Evolutionary conservation across 192 early-diverging fungal species (phyloP).

Genomic region (Rhizoclosmatium globosum): DNA sequence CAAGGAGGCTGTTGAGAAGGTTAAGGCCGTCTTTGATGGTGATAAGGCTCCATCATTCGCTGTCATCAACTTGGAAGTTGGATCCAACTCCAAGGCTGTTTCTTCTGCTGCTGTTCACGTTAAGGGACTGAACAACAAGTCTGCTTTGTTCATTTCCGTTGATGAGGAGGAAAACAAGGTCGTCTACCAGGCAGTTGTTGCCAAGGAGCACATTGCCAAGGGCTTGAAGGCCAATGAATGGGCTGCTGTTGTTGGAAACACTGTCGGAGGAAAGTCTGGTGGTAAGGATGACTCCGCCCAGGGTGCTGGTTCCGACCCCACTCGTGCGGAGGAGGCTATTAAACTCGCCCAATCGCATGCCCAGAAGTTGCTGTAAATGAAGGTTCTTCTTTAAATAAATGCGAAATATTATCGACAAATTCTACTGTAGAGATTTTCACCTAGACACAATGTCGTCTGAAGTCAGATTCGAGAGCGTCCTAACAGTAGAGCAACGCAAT

Average conservation of each 20-base stretch:
- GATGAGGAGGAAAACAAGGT: conserved; percentile 76
- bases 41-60: conserved; percentile 67
- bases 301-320: conserved; percentile 79
- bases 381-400: neutral
- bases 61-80: conserved; percentile 70
- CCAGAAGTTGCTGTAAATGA: conserved; percentile 47
- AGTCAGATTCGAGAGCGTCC: conserved; percentile 19
- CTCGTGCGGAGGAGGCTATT: conserved; percentile 77
- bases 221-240: conserved; percentile 93
- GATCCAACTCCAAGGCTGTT: conserved; percentile 86
- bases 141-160: conserved; percentile 82
- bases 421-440: neutral
- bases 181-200: conserved; percentile 83
- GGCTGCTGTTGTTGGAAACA: conserved; percentile 83
- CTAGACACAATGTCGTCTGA: neutral
- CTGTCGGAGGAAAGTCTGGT: conserved; percentile 91
- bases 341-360: conserved; percentile 79
- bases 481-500: conserved; percentile 6
- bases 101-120: conserved; percentile 77
- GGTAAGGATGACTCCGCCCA: conserved; percentile 95
- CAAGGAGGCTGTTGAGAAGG: conserved; percentile 80
- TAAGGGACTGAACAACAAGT: conserved; percentile 86
- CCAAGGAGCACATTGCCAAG: conserved; percentile 71
- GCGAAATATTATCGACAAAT: neutral
- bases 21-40: conserved; percentile 76